phyloP scores from a whole-genome alignment of 371 early-diverging fungal species.

The Mucor saturninus region DNA sequence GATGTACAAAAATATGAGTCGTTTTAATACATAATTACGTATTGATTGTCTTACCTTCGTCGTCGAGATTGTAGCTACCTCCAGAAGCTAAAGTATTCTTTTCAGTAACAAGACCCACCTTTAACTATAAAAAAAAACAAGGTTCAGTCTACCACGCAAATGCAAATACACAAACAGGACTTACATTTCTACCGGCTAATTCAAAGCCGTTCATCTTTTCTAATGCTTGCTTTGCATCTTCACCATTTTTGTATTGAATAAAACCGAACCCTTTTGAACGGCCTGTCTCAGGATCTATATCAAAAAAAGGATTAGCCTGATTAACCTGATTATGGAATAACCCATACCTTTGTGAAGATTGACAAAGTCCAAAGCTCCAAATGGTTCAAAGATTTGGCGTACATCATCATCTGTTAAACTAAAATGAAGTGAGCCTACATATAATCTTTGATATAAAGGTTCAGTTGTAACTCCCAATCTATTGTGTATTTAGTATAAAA shows the following conservation, averaged over 20 bases:
- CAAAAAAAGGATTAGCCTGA: background rate
- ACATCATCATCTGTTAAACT: conserved; percentile 87
- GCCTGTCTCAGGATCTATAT: conserved; percentile 77
- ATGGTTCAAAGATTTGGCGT: conserved; percentile 82
- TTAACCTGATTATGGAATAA: too few relatives aligned
- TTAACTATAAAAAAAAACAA: conserved; percentile 59
- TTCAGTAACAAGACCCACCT: conserved; percentile 82
- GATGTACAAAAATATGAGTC: background rate
- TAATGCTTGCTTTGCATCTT: conserved; percentile 83
- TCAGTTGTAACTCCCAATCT: conserved; percentile 44
- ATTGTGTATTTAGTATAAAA: conserved; percentile 7
- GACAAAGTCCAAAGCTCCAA: conserved; percentile 87
- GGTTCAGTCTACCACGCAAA: background rate
- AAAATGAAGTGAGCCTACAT: conserved; percentile 83
- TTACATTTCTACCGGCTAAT: conserved; percentile 49
- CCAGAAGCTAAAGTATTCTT: conserved; percentile 45
- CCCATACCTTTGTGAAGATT: conserved; percentile 67
- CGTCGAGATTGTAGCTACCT: conserved; percentile 52
- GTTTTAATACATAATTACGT: background rate
- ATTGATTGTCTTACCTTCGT: conserved; percentile 48
- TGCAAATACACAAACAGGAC: background rate
- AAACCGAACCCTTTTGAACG: conserved; percentile 88
- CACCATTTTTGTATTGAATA: conserved; percentile 76
- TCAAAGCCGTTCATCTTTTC: conserved; percentile 89
- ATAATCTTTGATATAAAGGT: conserved; percentile 71